Base-by-base conservation (phyloP, 1,284 basidiomycete species). In the Microstroma glucosiphilum region DNA sequence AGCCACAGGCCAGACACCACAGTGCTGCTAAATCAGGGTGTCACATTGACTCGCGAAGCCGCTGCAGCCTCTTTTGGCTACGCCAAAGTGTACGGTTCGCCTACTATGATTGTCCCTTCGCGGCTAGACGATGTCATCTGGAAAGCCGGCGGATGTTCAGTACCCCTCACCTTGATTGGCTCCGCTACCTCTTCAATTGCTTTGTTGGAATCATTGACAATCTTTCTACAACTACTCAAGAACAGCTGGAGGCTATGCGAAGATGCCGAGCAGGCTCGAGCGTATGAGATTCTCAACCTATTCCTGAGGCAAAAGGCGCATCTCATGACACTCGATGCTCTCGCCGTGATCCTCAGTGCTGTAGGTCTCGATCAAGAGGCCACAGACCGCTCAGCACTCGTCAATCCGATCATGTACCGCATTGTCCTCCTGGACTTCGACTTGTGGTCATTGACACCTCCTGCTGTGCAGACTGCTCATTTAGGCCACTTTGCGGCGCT, bases 341-440 rank as follows among this genome's bases (percentile, higher is more conserved):
- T 89, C 66, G 87, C 89, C 71, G 87, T 86, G 0, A 73, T 96
- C 2, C 89, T 93, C 69, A 86, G 88, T 72, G 91, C 92, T 69
- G 78, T 92, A 21, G 92, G 92, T 3, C 81, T 93, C 69, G 89
- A 88, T 71, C 41, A 37, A 4, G 51, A 63, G 25, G 21, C 13
- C 17, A 15, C 51, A 6, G 58, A 61, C 12, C 19, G 21, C 2
- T 60, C 92, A 0, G 89, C 88, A 0, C 84, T 96, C 30, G 85
- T 87, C 58, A 96, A 96, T 69, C 83, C 87, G 1, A 83, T 89
- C 0, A 90, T 90, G 1, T 96, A 94, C 75, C 85, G 86, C 54
- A 84, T 88, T 1, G 84, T 96, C 51, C 89, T 90, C 0, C 85
- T 96, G 1, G 91, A 96, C 74, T 90, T 96, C 69, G 88, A 91